phyloP scores from a whole-genome alignment of 768 basidiomycete genomes.

The Sistotremastrum suecicum region DNA sequence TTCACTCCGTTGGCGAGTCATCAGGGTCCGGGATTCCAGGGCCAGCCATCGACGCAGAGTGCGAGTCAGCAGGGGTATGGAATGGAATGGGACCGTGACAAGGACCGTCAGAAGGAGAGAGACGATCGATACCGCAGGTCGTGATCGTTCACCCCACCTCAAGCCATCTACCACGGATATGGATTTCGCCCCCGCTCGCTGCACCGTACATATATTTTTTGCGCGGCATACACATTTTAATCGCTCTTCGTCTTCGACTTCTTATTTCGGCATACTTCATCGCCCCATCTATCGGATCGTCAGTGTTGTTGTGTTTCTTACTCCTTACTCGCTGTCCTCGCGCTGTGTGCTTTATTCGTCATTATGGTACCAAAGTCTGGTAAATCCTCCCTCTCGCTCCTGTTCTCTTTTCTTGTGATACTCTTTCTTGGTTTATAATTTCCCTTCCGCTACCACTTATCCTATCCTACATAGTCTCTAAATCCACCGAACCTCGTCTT shows the following conservation, averaged over 20 bases:
- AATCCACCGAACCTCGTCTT: too few species aligned
- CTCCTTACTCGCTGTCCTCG: neutral
- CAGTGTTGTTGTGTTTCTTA: neutral
- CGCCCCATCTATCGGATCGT: constrained; percentile 11
- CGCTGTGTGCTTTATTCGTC: neutral
- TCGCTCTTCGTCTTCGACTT: constrained; percentile 3
- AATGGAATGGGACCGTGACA: constrained; percentile 17
- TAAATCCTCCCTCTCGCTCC: too few species aligned
- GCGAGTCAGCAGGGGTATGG: too few species aligned
- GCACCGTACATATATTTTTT: too few species aligned
- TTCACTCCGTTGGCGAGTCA: constrained; percentile 59
- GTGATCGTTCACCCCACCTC: constrained; percentile 10
- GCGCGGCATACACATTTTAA: constrained; percentile 5
- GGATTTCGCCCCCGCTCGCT: constrained; percentile 3
- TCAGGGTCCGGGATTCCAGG: constrained; percentile 19
- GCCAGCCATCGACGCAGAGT: neutral
- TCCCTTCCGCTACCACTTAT: too few species aligned
- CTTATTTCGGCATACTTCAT: constrained; percentile 18
- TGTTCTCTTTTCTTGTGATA: too few species aligned
- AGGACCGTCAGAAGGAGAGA: constrained; percentile 18
- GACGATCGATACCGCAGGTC: constrained; percentile 10
- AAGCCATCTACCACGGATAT: constrained; percentile 7
- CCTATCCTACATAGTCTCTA: too few species aligned
- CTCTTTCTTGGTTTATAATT: too few species aligned
- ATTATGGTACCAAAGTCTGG: too few species aligned